These are phyloP conservation scores for Fusarium armeniacum DNA, from an alignment of 2,329 filamentous ascomycete species.

Conservation along the genomic window DNA sequence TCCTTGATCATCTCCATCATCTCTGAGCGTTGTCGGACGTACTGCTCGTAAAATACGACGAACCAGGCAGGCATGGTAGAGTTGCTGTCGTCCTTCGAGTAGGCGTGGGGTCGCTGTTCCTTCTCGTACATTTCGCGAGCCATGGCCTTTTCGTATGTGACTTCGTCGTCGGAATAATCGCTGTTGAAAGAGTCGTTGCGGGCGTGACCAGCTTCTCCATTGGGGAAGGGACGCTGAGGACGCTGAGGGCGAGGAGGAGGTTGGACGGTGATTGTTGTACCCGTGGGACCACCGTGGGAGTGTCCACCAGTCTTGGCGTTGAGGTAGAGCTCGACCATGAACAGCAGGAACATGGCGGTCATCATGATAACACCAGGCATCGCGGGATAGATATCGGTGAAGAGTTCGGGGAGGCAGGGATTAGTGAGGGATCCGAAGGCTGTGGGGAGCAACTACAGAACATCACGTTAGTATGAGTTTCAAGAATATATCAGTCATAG, in stretches of 20 bases:
- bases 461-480: background rate
- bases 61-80: constrained; percentile 72
- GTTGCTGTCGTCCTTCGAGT: constrained; percentile 46
- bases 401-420: constrained; percentile 71
- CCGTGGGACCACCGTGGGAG: constrained; percentile 69
- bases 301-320: constrained; percentile 71
- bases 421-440: constrained; percentile 68
- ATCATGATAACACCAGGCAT: constrained; percentile 77
- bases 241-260: constrained; percentile 19
- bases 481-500: fast-evolving
- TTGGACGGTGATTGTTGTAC: constrained; percentile 43
- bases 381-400: constrained; percentile 71
- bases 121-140: constrained; percentile 58
- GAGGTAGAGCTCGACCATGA: constrained; percentile 73
- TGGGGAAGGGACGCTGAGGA: constrained; percentile 14
- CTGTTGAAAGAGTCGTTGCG: constrained; percentile 12
- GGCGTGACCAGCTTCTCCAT: background rate
- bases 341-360: constrained; percentile 71
- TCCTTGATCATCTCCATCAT: constrained; percentile 67
- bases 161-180: constrained; percentile 25
- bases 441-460: constrained; percentile 66
- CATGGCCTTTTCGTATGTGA: constrained; percentile 59
- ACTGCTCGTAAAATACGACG: constrained; percentile 73
- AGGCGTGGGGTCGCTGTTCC: constrained; percentile 41
- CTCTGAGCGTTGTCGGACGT: constrained; percentile 71